These are phyloP conservation scores for Pyricularia sp. DNA, from an alignment of 2,329 filamentous ascomycete genomes.

Conservation along the genomic window DNA sequence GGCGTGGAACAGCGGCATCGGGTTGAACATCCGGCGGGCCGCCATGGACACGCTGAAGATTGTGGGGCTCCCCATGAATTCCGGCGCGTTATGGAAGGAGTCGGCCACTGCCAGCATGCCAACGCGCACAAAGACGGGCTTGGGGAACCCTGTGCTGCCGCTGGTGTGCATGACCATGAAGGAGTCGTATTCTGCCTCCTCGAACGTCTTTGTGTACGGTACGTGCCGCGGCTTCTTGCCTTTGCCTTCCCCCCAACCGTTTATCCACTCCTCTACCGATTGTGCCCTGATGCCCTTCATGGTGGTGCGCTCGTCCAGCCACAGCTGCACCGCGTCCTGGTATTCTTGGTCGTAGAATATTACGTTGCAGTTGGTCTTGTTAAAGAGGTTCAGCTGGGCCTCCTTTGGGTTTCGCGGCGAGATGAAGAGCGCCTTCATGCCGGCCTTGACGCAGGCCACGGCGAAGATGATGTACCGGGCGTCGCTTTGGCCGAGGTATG, in stretches of 20 bases:
- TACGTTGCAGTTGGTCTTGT: slow-evolving; percentile 27
- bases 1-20: slow-evolving; percentile 27
- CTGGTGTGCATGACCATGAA: slow-evolving; percentile 29
- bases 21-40: neutral
- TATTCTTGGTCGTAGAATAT: slow-evolving; percentile 20
- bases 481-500: slow-evolving; percentile 29
- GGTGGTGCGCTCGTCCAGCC: slow-evolving; percentile 20
- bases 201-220: slow-evolving; percentile 27
- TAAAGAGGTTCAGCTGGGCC: slow-evolving; percentile 30
- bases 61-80: neutral
- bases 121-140: slow-evolving; percentile 26
- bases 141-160: slow-evolving; percentile 32
- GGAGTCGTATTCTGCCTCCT: slow-evolving; percentile 28
- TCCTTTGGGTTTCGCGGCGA: slow-evolving; percentile 32
- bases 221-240: slow-evolving; percentile 5
- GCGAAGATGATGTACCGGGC: slow-evolving; percentile 15
- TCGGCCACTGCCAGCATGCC: slow-evolving; percentile 25
- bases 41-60: neutral
- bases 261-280: slow-evolving; percentile 21
- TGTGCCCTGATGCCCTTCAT: slow-evolving; percentile 24
- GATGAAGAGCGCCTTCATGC: slow-evolving; percentile 25
- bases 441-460: slow-evolving; percentile 18
- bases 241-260: slow-evolving; percentile 16
- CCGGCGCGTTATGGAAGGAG: neutral
- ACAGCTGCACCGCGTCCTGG: slow-evolving; percentile 20